Evolutionary conservation across 805 yeast genomes (phyloP), one percentile per base, ranked within the genome.

Genomic region (Nakazawaea wyomingensis): DNA sequence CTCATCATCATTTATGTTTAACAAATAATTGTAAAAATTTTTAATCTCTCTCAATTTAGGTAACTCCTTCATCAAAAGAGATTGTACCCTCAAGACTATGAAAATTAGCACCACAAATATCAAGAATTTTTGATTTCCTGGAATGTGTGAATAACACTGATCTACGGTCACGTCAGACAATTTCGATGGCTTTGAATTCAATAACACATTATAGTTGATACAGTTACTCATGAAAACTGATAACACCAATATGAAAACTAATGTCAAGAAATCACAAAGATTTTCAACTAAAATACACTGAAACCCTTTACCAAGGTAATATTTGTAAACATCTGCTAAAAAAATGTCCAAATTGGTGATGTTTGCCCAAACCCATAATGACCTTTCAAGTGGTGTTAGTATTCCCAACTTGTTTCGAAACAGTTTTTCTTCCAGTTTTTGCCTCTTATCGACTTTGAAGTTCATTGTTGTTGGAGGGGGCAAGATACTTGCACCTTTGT

Each of bases 321-420:
- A 93, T 39, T 73, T 71, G 61, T 93, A 93, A 9, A 90, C 76
- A 52, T 91, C 95, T 41, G 78, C 79, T 16, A 93, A 67, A 54
- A 91, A 93, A 36, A 78, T 74, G 64, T 93, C 99, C 59, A 93
- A 72, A 60, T 93, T 93, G 51, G 85, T 87, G 19, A 93, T 87
- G 55, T 93, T 93, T 1, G 98, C 96, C 98, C 99, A 93, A 47
- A 87, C 74, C 88, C 97, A 93, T 14, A 85, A 66, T 0, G 98
- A 96, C 38, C 88, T 67, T 56, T 90, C 96, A 46, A 69, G 68
- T 1, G 85, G 77, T 39, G 79, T 76, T 21, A 80, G 55, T 1
- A 72, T 66, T 6, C 74, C 72, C 6, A 72, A 46, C 31, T 54
- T 52, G 20, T 54, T 54, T 34, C 61, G 49, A 26, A 58, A 47